A percentile compares a stretch with the other conserved stretches of the same genome.
Conservation (phyloP, 2,329 filamentous ascomycete species). For the Cercospora sp. region DNA sequence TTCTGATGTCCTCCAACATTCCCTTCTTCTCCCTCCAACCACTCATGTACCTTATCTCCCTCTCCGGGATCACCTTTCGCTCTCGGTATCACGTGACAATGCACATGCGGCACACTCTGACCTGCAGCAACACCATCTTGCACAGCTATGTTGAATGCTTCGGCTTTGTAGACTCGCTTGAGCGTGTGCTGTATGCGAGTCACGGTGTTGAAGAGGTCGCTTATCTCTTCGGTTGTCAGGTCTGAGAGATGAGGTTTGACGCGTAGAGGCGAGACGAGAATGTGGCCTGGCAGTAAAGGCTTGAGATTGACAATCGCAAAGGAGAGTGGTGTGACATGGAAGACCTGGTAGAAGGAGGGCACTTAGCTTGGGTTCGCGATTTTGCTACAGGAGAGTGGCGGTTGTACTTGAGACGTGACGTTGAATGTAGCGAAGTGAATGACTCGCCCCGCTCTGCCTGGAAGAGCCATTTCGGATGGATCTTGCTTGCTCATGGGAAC, state of each 20-base stretch:
- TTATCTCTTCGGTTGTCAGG: conserved; percentile 69
- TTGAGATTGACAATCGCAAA: conserved; percentile 95
- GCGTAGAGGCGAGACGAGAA: conserved; percentile 78
- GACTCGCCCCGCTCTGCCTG: conserved; percentile 36
- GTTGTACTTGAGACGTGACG: conserved; percentile 46
- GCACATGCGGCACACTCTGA: conserved; percentile 90
- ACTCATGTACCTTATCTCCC: conserved; percentile 75
- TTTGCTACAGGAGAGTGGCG: conserved; percentile 1
- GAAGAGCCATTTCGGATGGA: conserved; percentile 8
- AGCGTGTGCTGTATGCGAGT: conserved; percentile 73
- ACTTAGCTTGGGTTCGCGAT: conserved; percentile 19
- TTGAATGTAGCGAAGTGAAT: conserved; percentile 49
- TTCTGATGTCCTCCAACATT: conserved; percentile 73
- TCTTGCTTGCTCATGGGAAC: conserved; percentile 6
- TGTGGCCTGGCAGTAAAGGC: conserved; percentile 87
- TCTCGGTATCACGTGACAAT: conserved; percentile 87
- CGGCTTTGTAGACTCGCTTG: conserved; percentile 59
- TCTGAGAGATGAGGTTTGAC: conserved; percentile 70
- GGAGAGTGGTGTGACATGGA: conserved; percentile 74
- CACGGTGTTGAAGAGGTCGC: conserved; percentile 83
- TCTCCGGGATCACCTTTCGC: conserved; percentile 59
- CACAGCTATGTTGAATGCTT: conserved; percentile 89
- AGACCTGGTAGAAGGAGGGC: conserved; percentile 63
- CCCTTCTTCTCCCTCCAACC: conserved; percentile 80
- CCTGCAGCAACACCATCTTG: conserved; percentile 89